A percentile compares a stretch with the other conserved stretches of the same genome.
These are phyloP conservation scores for Pyrenula massariospora DNA, from an alignment of 495 filamentous ascomycete genomes.

Conservation along the genomic window DNA sequence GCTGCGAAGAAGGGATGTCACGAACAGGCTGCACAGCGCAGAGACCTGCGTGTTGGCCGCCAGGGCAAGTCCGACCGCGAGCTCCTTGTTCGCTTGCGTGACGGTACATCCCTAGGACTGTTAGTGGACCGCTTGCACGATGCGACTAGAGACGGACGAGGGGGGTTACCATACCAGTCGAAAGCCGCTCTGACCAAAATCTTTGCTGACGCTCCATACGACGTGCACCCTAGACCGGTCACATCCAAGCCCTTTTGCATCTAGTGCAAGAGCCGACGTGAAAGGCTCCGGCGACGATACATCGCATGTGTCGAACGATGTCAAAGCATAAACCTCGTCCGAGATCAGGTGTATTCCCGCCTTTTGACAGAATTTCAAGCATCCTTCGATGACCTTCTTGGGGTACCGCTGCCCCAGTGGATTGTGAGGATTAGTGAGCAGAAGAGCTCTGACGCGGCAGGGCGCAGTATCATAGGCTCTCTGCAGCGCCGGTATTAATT, in stretches of 20 bases:
- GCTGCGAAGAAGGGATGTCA: slow-evolving; percentile 5
- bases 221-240: slow-evolving; percentile 24
- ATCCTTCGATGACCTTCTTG: slow-evolving; percentile 9
- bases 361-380: slow-evolving; percentile 11
- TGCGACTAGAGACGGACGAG: no score
- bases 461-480: background rate
- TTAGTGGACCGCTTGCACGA: no score
- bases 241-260: slow-evolving; percentile 8
- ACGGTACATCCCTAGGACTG: slow-evolving; percentile 2
- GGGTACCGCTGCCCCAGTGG: slow-evolving; percentile 12
- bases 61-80: slow-evolving; percentile 3
- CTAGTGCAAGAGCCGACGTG: background rate
- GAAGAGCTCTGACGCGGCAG: slow-evolving; percentile 7
- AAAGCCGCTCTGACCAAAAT: slow-evolving; percentile 29
- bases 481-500: background rate
- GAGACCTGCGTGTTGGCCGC: slow-evolving; percentile 5
- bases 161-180: slow-evolving; percentile 12
- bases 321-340: slow-evolving; percentile 28
- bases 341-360: slow-evolving; percentile 18
- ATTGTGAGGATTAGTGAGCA: slow-evolving; percentile 11
- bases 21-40: slow-evolving; percentile 3
- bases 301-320: slow-evolving; percentile 29
- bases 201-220: slow-evolving; percentile 29
- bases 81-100: slow-evolving; percentile 4
- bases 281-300: slow-evolving; percentile 6